A percentile compares a stretch with the other conserved stretches of the same genome.
phyloP scores from a whole-genome alignment of 768 basidiomycete genomes.

The Pleurotus tuoliensis region DNA sequence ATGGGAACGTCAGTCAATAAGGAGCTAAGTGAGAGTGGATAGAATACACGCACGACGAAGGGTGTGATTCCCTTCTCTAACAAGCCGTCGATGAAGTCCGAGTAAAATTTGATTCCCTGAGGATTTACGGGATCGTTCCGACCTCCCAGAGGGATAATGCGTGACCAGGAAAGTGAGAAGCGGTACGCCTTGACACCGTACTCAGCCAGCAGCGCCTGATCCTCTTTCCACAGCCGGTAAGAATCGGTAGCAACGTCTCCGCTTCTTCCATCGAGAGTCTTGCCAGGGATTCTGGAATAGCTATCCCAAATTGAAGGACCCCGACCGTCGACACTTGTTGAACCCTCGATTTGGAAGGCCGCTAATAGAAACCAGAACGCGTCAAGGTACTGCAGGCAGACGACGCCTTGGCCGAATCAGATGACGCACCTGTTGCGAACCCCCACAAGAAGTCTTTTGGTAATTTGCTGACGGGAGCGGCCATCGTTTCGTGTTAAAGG shows the following conservation, averaged over 20 bases:
- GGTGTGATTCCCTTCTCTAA: constrained; percentile 61
- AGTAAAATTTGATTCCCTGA: constrained; percentile 67
- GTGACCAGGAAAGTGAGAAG: constrained; percentile 74
- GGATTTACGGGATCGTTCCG: constrained; percentile 71
- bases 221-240: constrained; percentile 64
- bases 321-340: constrained; percentile 52
- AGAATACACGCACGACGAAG: constrained; percentile 48
- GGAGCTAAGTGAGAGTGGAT: background rate
- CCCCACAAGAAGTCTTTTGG: constrained; percentile 66
- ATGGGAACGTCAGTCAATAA: constrained; percentile 6
- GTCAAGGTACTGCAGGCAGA: constrained; percentile 1
- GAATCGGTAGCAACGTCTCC: constrained; percentile 74
- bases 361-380: constrained; percentile 29
- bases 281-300: constrained; percentile 61
- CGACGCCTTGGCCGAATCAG: background rate
- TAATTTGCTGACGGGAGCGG: constrained; percentile 35
- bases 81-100: constrained; percentile 63
- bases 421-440: constrained; percentile 60
- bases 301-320: constrained; percentile 76
- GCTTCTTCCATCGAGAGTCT: constrained; percentile 62
- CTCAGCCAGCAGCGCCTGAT: constrained; percentile 54
- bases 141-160: constrained; percentile 72
- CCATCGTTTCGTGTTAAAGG: constrained; percentile 21
- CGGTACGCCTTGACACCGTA: constrained; percentile 74
- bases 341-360: constrained; percentile 74